Conservation (phyloP, 495 filamentous ascomycete genomes). For the Xylaria acuta region DNA sequence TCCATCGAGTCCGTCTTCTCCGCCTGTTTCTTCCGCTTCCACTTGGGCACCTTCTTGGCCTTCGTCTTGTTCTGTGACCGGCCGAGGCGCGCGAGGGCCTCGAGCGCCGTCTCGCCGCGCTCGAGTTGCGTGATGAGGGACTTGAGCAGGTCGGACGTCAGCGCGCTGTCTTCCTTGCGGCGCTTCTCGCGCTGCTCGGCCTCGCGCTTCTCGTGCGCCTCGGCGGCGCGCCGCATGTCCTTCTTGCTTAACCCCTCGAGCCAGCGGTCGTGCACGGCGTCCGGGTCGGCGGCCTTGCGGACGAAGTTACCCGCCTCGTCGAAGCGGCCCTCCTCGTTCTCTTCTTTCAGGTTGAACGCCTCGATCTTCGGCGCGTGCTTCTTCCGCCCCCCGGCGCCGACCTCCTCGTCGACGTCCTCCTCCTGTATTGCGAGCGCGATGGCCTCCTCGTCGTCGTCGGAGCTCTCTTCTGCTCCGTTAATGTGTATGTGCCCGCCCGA, state of each 20-base stretch:
- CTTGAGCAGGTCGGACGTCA: constrained; percentile 75
- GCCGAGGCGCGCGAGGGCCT: constrained; percentile 83
- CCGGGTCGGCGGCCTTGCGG: constrained; percentile 85
- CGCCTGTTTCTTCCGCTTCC: constrained; percentile 65
- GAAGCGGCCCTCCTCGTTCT: constrained; percentile 92
- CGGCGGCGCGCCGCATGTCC: constrained; percentile 85
- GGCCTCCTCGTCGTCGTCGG: constrained; percentile 68
- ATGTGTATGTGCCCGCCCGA: constrained; percentile 69
- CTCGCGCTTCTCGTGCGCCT: constrained; percentile 87
- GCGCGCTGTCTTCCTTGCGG: constrained; percentile 72
- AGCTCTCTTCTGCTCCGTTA: constrained; percentile 48
- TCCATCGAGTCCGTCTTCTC: constrained; percentile 70
- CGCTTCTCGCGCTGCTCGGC: constrained; percentile 72
- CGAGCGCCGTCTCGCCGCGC: constrained; percentile 84
- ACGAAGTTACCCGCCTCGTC: constrained; percentile 91
- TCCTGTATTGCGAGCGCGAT: constrained; percentile 68
- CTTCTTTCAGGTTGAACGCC: constrained; percentile 90
- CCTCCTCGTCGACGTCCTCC: constrained; percentile 78
- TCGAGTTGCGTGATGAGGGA: constrained; percentile 76
- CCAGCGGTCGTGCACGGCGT: constrained; percentile 92
- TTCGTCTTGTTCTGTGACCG: constrained; percentile 63
- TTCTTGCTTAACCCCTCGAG: constrained; percentile 90
- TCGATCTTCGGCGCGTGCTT: constrained; percentile 95
- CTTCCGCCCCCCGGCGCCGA: constrained; percentile 88
- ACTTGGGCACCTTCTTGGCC: constrained; percentile 68